Evolutionary conservation across 331 rosid genomes (phyloP), one percentile per base, ranked within the genome.

Genomic region (Phaseolus coccineus): DNA sequence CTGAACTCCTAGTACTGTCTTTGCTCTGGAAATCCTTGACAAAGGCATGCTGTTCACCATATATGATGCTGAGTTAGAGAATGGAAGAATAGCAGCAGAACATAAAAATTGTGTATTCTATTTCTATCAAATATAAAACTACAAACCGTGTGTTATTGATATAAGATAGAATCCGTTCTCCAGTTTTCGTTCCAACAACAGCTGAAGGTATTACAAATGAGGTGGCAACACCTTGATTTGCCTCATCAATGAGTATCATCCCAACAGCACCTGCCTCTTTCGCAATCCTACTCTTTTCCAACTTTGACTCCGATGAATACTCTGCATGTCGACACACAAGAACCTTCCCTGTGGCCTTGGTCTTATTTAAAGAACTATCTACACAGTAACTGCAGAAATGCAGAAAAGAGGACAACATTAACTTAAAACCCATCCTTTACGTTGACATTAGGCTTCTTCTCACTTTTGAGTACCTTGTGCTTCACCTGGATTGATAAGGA

Each of bases 401-500:
- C 48, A 65, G 48, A 73, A 53, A 69, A 31, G 27, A 70, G 56
- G 73, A 58, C 83, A 70, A 50, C 16, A 56, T 51, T 22, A 85
- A 71, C 66, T 84, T 68, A 80, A 22, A 62, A 88, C 64, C 24
- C 71, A 76, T 61, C 69, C 37, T 74, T 28, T 76, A 71, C 83
- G 65, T 57, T 67, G 78, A 47, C 27, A 47, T 83, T 52, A 72
- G 40, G 42, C 33, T 9, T 13, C 55, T 63, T 83, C 78, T 74
- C 61, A 80, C 62, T 85, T 86, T 50, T 65, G 74, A 90, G 85
- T 90, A 88, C 94, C 93, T 88, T 87, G 81, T 85, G 86, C 89
- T 85, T 91, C 97, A 90, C 97, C 97, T 92, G 94, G 97, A 90
- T 92, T 92, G 94, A 84, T 92, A 87, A 57, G 97, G 94, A 81